Evolutionary conservation across 257 asterid genomes (phyloP), one percentile per base, ranked within the genome.

Genomic region (Jaltomata sinuosa): DNA sequence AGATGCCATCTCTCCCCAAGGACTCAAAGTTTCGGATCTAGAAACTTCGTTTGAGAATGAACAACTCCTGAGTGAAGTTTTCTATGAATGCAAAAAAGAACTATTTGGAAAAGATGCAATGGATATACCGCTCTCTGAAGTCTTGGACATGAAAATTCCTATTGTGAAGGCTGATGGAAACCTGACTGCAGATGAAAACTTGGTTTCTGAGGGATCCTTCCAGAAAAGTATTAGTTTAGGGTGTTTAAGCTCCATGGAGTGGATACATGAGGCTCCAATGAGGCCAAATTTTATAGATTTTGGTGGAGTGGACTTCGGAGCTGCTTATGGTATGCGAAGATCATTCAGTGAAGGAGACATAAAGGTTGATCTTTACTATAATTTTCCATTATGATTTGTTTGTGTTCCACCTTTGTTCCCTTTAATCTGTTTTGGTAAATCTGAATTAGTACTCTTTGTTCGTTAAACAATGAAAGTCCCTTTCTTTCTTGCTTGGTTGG

Each of bases 341-440:
- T 93, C 99, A 8, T 93, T 84, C 85, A 96, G 99, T 61, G 99
- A 96, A 62, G 99, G 99, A 84, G 99, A 96, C 86, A 91, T 96
- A 79, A 90, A 96, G 99, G 99, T 96, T 84, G 68, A 34, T 82
- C 50, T 86, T 88, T 55, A 76, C 72, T 85, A 68, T 80, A 19
- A 52, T 85, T 40, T 76, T 83, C 22, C 59, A 36, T 53, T 21
- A 38, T 47, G 52, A 29, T 61, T 68, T 57, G 34, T 57, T 76
- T n/a, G 21, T 47, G 45, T 15, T 84, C 62, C 64, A 32, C 27
- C 52, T 57, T 6, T 85, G 57, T 74, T 45, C 53, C 59, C 14
- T 45, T 74, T 45, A 8, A 16, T 49, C 27, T 76, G 36, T 76
- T 47, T 10, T 76, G 61, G 14, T 27, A 49, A 47, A 49, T 27